phyloP scores from a whole-genome alignment of 2,329 filamentous ascomycete genomes.

The Intubia oerlemansii region DNA sequence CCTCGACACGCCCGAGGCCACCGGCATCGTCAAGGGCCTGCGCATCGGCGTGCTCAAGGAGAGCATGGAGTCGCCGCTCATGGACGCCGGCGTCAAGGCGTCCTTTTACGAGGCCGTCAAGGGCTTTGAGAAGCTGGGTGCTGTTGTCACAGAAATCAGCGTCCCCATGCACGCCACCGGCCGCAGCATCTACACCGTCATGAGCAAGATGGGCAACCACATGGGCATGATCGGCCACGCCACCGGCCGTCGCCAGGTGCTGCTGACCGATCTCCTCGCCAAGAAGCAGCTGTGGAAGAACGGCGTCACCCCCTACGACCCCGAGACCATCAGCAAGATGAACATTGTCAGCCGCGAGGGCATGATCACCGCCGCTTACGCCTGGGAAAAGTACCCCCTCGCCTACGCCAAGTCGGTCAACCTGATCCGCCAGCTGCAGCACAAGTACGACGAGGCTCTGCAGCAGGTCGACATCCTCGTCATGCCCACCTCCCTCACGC shows the following conservation, averaged over 20 bases:
- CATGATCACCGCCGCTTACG: constrained; percentile 21
- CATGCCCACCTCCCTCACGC: constrained; percentile 23
- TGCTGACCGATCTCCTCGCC: constrained; percentile 12
- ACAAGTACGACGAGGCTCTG: constrained; percentile 23
- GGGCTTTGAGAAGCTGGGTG: constrained; percentile 19
- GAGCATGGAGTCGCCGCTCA: constrained; percentile 16
- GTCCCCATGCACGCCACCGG: constrained; percentile 24
- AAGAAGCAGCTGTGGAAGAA: constrained; percentile 21
- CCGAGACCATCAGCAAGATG: too few relatives aligned
- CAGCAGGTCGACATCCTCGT: constrained; percentile 21
- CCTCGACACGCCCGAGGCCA: constrained; percentile 10
- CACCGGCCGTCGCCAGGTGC: constrained; percentile 13
- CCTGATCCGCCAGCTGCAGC: constrained; percentile 22
- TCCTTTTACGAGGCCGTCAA: constrained; percentile 16
- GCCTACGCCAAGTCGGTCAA: too few relatives aligned
- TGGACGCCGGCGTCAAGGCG: constrained; percentile 16
- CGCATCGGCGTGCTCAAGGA: constrained; percentile 24
- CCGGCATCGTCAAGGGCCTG: constrained; percentile 16
- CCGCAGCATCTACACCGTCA: constrained; percentile 25
- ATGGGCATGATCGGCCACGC: constrained; percentile 12
- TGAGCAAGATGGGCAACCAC: constrained; percentile 12
- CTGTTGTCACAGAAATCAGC: constrained; percentile 20
- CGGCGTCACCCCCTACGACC: too few relatives aligned
- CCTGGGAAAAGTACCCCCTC: too few relatives aligned
- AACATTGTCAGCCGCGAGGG: constrained; percentile 23